A percentile compares a stretch with the other conserved stretches of the same genome.
Conservation (phyloP, 2,329 filamentous ascomycete genomes). For the Cryphonectria nitschkei region DNA sequence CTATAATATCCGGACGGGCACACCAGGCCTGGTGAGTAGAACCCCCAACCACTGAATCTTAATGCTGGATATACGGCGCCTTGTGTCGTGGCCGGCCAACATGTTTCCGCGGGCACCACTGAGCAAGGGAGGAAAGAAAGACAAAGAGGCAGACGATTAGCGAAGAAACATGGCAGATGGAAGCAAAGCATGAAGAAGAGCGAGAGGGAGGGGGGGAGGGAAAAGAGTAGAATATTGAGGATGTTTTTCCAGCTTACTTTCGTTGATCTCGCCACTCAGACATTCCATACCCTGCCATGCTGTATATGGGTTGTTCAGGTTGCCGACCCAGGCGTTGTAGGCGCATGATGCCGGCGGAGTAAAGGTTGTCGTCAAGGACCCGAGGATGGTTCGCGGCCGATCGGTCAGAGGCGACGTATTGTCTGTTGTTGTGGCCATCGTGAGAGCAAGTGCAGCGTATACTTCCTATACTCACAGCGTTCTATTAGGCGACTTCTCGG, state of each 20-base stretch:
- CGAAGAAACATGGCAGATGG: not conserved
- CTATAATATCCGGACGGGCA: constrained; percentile 7
- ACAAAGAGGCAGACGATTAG: not conserved
- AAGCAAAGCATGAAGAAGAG: not conserved
- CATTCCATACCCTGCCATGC: constrained; percentile 4
- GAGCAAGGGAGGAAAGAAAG: not conserved
- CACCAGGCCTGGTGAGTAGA: constrained; percentile 16
- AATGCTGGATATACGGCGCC: constrained; percentile 8
- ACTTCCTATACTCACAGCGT: not conserved
- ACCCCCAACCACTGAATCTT: constrained; percentile 10
- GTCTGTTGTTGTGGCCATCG: not conserved
- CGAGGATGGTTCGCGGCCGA: constrained; percentile 13
- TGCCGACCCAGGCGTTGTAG: constrained; percentile 7
- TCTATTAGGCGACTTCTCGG: not conserved
- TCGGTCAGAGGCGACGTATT: not conserved
- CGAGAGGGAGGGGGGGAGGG: too few species aligned
- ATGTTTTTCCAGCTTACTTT: not conserved
- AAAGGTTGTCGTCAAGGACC: constrained; percentile 17
- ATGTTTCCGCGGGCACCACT: constrained; percentile 7
- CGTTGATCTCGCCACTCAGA: not conserved
- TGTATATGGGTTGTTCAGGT: constrained; percentile 11
- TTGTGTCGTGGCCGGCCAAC: constrained; percentile 17
- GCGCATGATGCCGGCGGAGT: constrained; percentile 8
- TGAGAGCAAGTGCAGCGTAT: not conserved
- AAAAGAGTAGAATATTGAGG: too few species aligned